Base-by-base conservation (phyloP, 2,329 filamentous ascomycete species). In the Biscogniauxia mediterranea region DNA sequence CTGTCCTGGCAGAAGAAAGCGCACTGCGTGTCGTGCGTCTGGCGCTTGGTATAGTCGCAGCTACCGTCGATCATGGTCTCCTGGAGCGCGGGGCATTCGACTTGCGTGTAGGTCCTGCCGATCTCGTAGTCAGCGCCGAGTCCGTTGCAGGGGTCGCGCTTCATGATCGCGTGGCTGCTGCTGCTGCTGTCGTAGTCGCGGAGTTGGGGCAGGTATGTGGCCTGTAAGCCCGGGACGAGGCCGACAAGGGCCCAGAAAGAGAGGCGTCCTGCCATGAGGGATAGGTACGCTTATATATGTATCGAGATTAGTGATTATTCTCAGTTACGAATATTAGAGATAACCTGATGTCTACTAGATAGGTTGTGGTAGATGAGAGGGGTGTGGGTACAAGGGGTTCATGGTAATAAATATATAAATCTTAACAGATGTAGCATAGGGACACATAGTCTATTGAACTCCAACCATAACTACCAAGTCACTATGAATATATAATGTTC, bases 1-100 rank as follows among this genome's bases (percentile, higher is more conserved):
- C 61, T 49, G 25, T 58, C 28, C 61, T 63, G 61, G 26, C 61
- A 63, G 54, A 46, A 63, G 42, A 46, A 55, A 15, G 49, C 19
- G n/a, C 58, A 63, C 13, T 54, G 20, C 5, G 49, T 61, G n/a
- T 58, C 23, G 13, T 57, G 20, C 5, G 55, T 3, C 38, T 56
- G 52, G 19, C 53, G 32, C 58, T 54, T 55, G 32, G 58, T 52
- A 26, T 55, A 63, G 54, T 61, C 56, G 51, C 61, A 63, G 5
- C 6, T 23, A 26, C 61, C 61, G 21, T 63, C 52, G 1, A 55
- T 52, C 2, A 58, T 52, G 19, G 56, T 51, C n/a, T 53, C 7
- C 21, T 58, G 54, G 20, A 61, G 46, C 23, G 58, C 23, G 19
- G 19, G 50, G 19, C 50, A 52, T 9, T 52, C 50, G 17, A 17